Percentiles rank a stretch among this genome's conserved stretches.
Evolutionary conservation across 495 filamentous ascomycete genomes (phyloP).

Genomic region (Ascodesmis nigricans): DNA sequence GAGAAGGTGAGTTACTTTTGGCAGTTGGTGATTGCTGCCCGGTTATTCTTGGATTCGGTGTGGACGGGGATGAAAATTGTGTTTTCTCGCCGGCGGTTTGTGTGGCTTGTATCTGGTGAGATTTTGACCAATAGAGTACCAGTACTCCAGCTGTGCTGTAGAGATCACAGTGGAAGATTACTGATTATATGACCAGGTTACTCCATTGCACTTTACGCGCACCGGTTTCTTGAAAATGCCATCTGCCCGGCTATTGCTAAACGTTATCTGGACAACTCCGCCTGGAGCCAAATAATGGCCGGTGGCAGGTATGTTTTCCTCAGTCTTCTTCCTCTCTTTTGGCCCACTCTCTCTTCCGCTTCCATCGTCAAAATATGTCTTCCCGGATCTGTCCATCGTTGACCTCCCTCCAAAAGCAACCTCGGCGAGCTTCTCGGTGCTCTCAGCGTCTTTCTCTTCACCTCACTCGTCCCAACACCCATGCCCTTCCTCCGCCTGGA

Average conservation of each 20-base stretch:
- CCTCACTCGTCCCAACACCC: slow-evolving; percentile 24
- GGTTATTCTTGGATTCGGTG: slow-evolving; percentile 23
- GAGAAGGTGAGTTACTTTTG: too few relatives aligned
- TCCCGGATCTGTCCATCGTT: too few relatives aligned
- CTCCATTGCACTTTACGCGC: slow-evolving; percentile 24
- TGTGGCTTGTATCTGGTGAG: slow-evolving; percentile 24
- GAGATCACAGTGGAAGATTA: slow-evolving; percentile 3
- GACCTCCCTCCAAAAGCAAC: too few relatives aligned
- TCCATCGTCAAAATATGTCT: too few relatives aligned
- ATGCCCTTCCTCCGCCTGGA: slow-evolving; percentile 27
- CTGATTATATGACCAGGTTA: too few relatives aligned
- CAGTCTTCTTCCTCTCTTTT: too few relatives aligned
- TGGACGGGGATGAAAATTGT: slow-evolving; percentile 25
- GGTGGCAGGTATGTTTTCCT: too few relatives aligned
- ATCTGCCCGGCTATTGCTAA: slow-evolving; percentile 25
- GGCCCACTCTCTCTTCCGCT: too few relatives aligned
- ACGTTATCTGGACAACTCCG: slow-evolving; percentile 24
- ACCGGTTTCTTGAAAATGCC: slow-evolving; percentile 27
- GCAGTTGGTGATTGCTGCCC: neutral
- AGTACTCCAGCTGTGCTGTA: neutral
- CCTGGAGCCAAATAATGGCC: slow-evolving; percentile 27
- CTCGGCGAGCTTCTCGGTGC: slow-evolving; percentile 26
- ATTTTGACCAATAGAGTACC: neutral
- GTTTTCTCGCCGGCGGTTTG: slow-evolving; percentile 26
- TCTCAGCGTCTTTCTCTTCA: slow-evolving; percentile 24